Conservation (phyloP, 805 yeast species). For the Cyberlindnera xishuangbannaensis region DNA sequence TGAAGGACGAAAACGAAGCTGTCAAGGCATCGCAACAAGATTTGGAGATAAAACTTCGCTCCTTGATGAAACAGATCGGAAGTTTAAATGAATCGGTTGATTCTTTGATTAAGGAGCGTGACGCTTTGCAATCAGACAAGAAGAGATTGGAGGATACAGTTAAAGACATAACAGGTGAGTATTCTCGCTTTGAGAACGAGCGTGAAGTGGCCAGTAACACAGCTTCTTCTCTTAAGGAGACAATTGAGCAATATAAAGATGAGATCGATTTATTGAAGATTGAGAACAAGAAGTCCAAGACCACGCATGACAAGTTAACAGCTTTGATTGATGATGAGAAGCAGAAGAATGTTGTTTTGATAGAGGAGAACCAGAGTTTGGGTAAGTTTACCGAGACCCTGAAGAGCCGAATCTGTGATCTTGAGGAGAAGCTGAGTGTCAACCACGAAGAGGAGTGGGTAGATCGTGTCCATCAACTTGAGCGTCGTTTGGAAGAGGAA, state of each 20-base stretch:
- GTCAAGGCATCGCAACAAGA: slow-evolving; percentile 39
- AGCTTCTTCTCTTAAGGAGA: slow-evolving; percentile 14
- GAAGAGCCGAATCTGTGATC: slow-evolving; percentile 35
- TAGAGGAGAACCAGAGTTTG: slow-evolving; percentile 64
- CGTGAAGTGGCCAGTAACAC: slow-evolving; percentile 20
- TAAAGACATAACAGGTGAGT: slow-evolving; percentile 34
- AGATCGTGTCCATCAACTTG: slow-evolving; percentile 46
- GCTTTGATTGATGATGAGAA: slow-evolving; percentile 33
- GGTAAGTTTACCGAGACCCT: slow-evolving; percentile 50
- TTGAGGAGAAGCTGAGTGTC: slow-evolving; percentile 44
- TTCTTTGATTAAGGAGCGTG: slow-evolving; percentile 58
- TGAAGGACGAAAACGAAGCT: slow-evolving; percentile 39
- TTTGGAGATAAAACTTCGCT: slow-evolving; percentile 37
- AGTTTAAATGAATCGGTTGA: slow-evolving; percentile 54
- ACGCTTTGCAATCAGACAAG: slow-evolving; percentile 48
- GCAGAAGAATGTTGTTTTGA: slow-evolving; percentile 47
- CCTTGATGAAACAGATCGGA: slow-evolving; percentile 46
- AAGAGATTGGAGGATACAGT: slow-evolving; percentile 40
- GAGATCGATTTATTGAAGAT: slow-evolving; percentile 28
- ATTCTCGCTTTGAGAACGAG: slow-evolving; percentile 31
- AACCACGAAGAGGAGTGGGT: slow-evolving; percentile 57
- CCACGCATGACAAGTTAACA: slow-evolving; percentile 22
- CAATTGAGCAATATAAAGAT: slow-evolving; percentile 24
- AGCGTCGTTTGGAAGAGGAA: slow-evolving; percentile 41
- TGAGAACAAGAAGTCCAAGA: slow-evolving; percentile 23